Evolutionary conservation across 2,329 filamentous ascomycete species (phyloP), one percentile per base, ranked within the genome.

Genomic region (Botrytis squamosa): DNA sequence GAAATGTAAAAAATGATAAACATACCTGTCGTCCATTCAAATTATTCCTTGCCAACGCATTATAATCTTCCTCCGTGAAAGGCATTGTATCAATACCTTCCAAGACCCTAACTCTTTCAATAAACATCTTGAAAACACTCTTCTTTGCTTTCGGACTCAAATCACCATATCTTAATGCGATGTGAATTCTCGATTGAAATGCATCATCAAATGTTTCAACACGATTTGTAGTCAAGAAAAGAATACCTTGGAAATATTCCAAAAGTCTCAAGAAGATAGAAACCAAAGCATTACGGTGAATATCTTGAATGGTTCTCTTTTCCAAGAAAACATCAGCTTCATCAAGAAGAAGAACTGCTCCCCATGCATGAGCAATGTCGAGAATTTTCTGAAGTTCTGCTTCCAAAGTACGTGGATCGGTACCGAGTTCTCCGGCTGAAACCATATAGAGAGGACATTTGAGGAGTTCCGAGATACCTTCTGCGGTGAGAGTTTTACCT

Each of bases 161-260:
- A 67, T 92, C 89, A 57, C 92, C 92, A 82, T 97, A 97, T 42
- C 92, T 88, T 14, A 97, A 85, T 0, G 93, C 93, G 78, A 97
- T 91, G 81, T 97, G 93, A 75, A 83, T 97, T 38, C 94, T 89
- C 16, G 90, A 93, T 80, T 96, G 92, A 85, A 97, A 97, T 0
- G 94, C 94, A 75, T 96, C 93, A 78, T 97, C 94, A 79, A 97
- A 97, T 0, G 93, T 95, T 84, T 92, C 89, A 1, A 97, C 93
- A 1, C 94, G 89, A 81, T 97, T 97, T 3, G 94, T 97, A 0
- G 94, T 97, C 40, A 97, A 83, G 84, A 97, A 97, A 7, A 97
- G 82, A 71, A 97, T 97, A 4, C 94, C 94, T 80, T 97, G 93
- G 83, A 97, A 97, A 82, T 97, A 97, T 82, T 98, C 95, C 0